Evolutionary conservation across 306 rosid species (phyloP), one percentile per base, ranked within the genome.

Genomic region (Betula pendula): DNA sequence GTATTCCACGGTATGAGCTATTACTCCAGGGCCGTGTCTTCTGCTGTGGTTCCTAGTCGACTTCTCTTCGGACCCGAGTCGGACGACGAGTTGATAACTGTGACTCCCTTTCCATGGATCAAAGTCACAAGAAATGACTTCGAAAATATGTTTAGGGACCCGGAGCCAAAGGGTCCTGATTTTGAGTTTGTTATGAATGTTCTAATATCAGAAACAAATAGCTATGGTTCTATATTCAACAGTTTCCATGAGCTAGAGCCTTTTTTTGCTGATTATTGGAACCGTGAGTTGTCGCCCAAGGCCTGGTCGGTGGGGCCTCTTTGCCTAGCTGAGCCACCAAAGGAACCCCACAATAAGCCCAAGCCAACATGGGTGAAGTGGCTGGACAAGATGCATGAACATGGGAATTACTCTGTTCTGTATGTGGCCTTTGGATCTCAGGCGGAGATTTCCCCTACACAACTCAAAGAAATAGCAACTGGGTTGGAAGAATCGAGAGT

Each of bases 381-480:
- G 92, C 78, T 86, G 0, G 88, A 88, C 48, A 27, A 53, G 2
- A 84, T 60, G 68, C 51, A 1, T 5, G 29, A 44, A 4, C 71
- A 71, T 9, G 77, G 71, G 19, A 25, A 59, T n/a, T n/a, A n/a
- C 3, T 8, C 65, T 0, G 89, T 89, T 16, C 29, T 85, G 43
- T 89, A 89, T 35, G 69, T 87, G 8, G 90, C 88, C 13, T 87
- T 89, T 17, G 93, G 91, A 3, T 48, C 88, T 3, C 90, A 87
- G 25, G 74, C 81, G 29, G 80, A 85, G 51, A 69, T 85, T 24
- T 81, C 85, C 0, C 11, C 47, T 0, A 59, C 75, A 45, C 89
- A 89, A 22, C 16, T 85, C 2, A 35, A n/a, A 9, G 91, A 87
- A 60, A 89, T 89, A 56, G 89, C 73, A 4, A 75, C 2, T 2